Conservation (phyloP, 495 filamentous ascomycete genomes). For the Delitschia confertaspora region DNA sequence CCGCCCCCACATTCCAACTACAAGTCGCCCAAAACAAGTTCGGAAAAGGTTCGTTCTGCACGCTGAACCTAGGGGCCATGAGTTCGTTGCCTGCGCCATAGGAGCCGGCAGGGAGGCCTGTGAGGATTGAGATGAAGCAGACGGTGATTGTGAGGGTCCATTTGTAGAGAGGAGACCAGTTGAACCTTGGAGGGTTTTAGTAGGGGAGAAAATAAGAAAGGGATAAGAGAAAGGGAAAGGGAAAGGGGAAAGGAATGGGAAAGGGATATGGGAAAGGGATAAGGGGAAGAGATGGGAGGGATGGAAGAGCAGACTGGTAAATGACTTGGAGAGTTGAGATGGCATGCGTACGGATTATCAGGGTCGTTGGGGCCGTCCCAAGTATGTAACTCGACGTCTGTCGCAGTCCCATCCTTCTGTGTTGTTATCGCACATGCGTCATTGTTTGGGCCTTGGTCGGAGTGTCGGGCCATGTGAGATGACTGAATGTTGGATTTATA, state of each 20-base stretch:
- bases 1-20: slow-evolving; percentile 19
- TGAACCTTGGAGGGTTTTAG: slow-evolving; percentile 2
- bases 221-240: no score
- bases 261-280: not conserved
- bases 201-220: not conserved
- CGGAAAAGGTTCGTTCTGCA: slow-evolving; percentile 40
- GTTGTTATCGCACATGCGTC: no score
- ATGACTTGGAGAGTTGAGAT: no score
- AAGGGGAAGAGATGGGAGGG: no score
- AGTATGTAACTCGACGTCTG: slow-evolving; percentile 36
- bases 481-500: no score
- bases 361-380: slow-evolving; percentile 35
- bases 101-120: slow-evolving; percentile 38
- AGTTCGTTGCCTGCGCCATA: slow-evolving; percentile 38
- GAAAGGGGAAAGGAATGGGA: no score
- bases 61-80: slow-evolving; percentile 37
- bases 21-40: slow-evolving; percentile 33
- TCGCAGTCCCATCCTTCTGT: no score
- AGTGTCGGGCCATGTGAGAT: no score
- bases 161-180: slow-evolving; percentile 29
- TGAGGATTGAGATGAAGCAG: slow-evolving; percentile 40
- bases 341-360: slow-evolving; percentile 25
- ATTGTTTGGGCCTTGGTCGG: no score
- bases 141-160: slow-evolving; percentile 39
- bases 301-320: no score